These are phyloP conservation scores for Russula earlei DNA, from an alignment of 768 basidiomycete species.

Conservation along the genomic window DNA sequence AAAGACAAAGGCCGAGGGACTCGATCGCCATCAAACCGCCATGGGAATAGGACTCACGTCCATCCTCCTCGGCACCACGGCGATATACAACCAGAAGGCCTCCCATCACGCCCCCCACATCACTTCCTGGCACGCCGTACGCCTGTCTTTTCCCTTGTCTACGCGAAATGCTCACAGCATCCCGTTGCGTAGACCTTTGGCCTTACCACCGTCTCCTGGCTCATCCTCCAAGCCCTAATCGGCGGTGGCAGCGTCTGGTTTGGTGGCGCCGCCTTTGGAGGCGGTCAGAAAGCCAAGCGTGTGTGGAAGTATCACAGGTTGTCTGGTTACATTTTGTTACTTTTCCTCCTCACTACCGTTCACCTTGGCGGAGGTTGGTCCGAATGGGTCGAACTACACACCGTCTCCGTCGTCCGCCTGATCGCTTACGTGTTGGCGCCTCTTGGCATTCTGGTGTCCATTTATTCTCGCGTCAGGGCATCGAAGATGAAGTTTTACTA, in stretches of 20 bases:
- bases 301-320: conserved; percentile 81
- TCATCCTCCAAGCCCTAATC: conserved; percentile 47
- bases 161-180: not conserved
- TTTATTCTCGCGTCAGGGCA: conserved; percentile 22
- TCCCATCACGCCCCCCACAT: conserved; percentile 46
- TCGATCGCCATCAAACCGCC: conserved; percentile 59
- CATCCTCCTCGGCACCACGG: conserved; percentile 49
- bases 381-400: conserved; percentile 40
- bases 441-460: conserved; percentile 26
- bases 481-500: conserved; percentile 15
- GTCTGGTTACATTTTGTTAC: conserved; percentile 66
- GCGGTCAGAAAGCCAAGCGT: conserved; percentile 57
- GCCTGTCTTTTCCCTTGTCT: conserved; percentile 19
- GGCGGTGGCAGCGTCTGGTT: conserved; percentile 78
- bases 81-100: conserved; percentile 56
- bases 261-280: conserved; percentile 59
- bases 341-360: conserved; percentile 48
- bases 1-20: conserved; percentile 53
- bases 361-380: conserved; percentile 69
- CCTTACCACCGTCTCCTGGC: conserved; percentile 49
- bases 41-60: conserved; percentile 49
- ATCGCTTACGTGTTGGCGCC: conserved; percentile 22
- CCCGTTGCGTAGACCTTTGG: conserved; percentile 45
- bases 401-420: conserved; percentile 24
- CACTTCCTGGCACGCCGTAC: conserved; percentile 66